Evolutionary conservation across 257 asterid species (phyloP), one percentile per base, ranked within the genome.

Genomic region (Hygrophila difformis): DNA sequence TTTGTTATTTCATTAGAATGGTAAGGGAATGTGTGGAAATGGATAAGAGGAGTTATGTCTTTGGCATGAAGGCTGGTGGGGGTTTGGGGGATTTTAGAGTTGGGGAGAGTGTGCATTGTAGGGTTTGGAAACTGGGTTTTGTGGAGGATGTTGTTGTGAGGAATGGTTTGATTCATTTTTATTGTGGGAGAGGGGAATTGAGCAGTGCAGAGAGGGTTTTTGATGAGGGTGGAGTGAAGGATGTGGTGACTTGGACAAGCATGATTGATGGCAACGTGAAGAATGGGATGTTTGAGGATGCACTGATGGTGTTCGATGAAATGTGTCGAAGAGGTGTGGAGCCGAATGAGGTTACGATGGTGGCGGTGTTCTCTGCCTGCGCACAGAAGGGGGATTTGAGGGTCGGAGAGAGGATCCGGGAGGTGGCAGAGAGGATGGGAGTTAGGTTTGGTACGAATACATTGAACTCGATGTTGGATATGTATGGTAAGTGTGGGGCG

Each of bases 231-330:
- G 62, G 37, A 53, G 53, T 37, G 6, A 82, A 52, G 37, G 96
- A 86, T 63, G 96, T 86, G 57, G 76, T 86, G 50, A 69, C 93
- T 46, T 86, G 96, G 96, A 82, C 96, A 56, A 65, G 83, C 19
- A 53, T 85, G 61, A 85, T 85, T 35, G 75, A 70, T 66, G 96
- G 92, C 23, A 59, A 57, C 57, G 79, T 75, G 54, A 75, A 56
- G 44, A 73, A 64, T 34, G 65, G 26, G 19, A 61, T 74, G 83
- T 69, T 56, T 48, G 88, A 79, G 48, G 85, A 76, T 39, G 96
- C 92, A 0, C 44, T 85, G 71, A 44, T 44, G 52, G n/a, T 81
- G 66, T 85, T 85, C 47, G 73, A 52, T 51, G 63, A 67, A 69
- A 85, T 85, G 94, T 35, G 75, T 62, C 60, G 29, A 7, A 62